Percentiles rank a stretch among this genome's conserved stretches.
Conservation (phyloP, 805 yeast species). For the Candida boleticola region DNA sequence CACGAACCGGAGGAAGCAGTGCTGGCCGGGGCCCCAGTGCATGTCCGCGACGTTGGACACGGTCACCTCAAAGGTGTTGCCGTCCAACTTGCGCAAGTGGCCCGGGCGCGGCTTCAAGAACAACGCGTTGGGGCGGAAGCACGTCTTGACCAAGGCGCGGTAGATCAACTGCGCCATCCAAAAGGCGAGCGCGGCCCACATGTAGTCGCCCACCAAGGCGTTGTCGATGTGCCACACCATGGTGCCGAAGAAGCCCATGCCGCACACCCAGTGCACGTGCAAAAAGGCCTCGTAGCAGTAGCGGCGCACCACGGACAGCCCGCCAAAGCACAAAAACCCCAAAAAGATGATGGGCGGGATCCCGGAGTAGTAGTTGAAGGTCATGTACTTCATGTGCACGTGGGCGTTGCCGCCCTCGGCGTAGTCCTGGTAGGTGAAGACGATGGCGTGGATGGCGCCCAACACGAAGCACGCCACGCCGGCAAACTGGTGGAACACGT, state of each 20-base stretch:
- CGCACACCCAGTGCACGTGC: conserved; percentile 54
- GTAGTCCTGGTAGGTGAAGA: conserved; percentile 44
- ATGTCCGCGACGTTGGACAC: conserved; percentile 34
- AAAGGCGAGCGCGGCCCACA: conserved; percentile 51
- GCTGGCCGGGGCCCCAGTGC: conserved; percentile 56
- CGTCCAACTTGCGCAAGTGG: conserved; percentile 20
- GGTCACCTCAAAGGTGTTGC: conserved; percentile 31
- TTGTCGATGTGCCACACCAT: conserved; percentile 45
- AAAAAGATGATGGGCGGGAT: conserved; percentile 48
- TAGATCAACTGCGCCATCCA: conserved; percentile 51
- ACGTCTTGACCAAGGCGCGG: conserved; percentile 44
- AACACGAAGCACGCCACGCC: conserved; percentile 43
- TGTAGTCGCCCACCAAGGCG: conserved; percentile 35
- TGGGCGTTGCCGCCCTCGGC: conserved; percentile 47
- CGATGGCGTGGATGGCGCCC: conserved; percentile 48
- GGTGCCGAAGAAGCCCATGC: conserved; percentile 46
- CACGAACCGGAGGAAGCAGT: conserved; percentile 46
- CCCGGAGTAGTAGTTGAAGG: conserved; percentile 32
- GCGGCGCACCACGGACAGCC: conserved; percentile 40
- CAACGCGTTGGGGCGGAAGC: conserved; percentile 42
- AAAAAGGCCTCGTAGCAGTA: conserved; percentile 46
- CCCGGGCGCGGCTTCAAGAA: conserved; percentile 40
- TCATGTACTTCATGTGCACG: conserved; percentile 14
- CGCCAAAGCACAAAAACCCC: conserved; percentile 40
- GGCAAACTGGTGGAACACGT: conserved; percentile 49